Conservation (phyloP, 2,329 filamentous ascomycete genomes). For the Colletotrichum plurivorum region DNA sequence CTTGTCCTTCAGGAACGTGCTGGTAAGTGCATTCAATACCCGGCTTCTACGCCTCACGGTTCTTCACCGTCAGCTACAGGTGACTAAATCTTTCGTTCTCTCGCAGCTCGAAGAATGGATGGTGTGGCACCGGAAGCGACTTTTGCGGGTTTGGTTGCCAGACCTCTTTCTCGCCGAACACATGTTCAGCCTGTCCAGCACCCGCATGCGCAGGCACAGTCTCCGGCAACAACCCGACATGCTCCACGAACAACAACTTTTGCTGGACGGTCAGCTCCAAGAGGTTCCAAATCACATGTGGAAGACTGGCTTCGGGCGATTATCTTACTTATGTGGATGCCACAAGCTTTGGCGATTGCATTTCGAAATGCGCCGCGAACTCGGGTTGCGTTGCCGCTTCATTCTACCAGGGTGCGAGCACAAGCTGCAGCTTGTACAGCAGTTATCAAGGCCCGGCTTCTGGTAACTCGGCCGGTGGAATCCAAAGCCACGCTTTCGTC, state of each 20-base stretch:
- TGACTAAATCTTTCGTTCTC: not conserved
- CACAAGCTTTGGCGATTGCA: slow-evolving; percentile 30
- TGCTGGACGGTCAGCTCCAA: slow-evolving; percentile 31
- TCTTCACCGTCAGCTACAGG: not conserved
- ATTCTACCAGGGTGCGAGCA: slow-evolving; percentile 22
- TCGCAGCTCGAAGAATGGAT: slow-evolving; percentile 36
- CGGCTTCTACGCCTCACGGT: slow-evolving; percentile 8
- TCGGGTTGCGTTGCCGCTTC: slow-evolving; percentile 25
- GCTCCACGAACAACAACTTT: slow-evolving; percentile 18
- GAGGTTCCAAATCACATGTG: slow-evolving; percentile 31
- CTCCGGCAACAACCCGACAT: slow-evolving; percentile 15
- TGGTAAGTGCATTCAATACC: slow-evolving; percentile 25
- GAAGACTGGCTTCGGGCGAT: slow-evolving; percentile 26
- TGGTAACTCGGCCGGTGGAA: slow-evolving; percentile 30
- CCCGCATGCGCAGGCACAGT: slow-evolving; percentile 22
- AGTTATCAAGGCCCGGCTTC: slow-evolving; percentile 20
- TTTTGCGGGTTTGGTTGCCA: slow-evolving; percentile 41
- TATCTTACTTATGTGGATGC: slow-evolving; percentile 12
- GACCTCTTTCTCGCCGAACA: slow-evolving; percentile 18
- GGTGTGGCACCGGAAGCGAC: slow-evolving; percentile 37
- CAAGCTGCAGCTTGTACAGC: slow-evolving; percentile 22
- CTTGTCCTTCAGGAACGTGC: slow-evolving; percentile 48
- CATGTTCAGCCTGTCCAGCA: slow-evolving; percentile 24
- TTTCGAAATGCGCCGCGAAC: slow-evolving; percentile 25
- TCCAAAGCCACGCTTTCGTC: slow-evolving; percentile 26